Base-by-base conservation (phyloP, 2,329 filamentous ascomycete genomes). In the Arthrobotrys sphaeroides region DNA sequence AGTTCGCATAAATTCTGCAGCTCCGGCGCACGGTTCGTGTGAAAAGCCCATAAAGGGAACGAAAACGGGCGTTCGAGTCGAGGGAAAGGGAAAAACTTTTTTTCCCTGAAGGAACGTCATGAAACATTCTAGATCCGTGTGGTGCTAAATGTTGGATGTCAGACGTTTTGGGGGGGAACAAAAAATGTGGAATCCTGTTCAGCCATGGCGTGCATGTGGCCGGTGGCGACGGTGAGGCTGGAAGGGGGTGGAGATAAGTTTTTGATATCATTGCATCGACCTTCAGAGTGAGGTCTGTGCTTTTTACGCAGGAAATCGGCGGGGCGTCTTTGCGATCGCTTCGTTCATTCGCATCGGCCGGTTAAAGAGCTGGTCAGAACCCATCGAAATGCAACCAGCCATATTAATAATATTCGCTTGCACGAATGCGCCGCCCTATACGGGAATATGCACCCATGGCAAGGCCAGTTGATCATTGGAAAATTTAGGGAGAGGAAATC, bases 1-100 rank as follows among this genome's bases (percentile, higher is more conserved):
- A 49, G 36, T 70, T 74, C 62, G 70, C 70, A 62, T 70, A 70
- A 70, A 70, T 70, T 38, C 61, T 74, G 70, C 70, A 74, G 70
- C 62, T 74, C 62, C 55, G 62, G 55, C 55, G 70, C 70, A 74
- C 70, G 70, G 70, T 67, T 68, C 70, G 61, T 74, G n/a, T 31
- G 20, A 42, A 31, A 47, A 12, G 18, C 43, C 10, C 26, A 16
- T 49, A 26, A 33, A 9, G 42, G 12, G 1, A 9, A 18, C 28
- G 22, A 5, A 31, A 42, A 38, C 9, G 16, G 55, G 33, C 40
- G 20, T 40, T 43, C 68, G 18, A 62, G 9, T 33, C 13, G 7
- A 42, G 47, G 10, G 31, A 36, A 33, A 45, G 26, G 20, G 4
- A 9, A n/a, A 18, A n/a, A 13, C 12, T 55, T n/a, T 28, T 49